phyloP scores from a whole-genome alignment of 306 rosid species.

The Carpinus viminea region DNA sequence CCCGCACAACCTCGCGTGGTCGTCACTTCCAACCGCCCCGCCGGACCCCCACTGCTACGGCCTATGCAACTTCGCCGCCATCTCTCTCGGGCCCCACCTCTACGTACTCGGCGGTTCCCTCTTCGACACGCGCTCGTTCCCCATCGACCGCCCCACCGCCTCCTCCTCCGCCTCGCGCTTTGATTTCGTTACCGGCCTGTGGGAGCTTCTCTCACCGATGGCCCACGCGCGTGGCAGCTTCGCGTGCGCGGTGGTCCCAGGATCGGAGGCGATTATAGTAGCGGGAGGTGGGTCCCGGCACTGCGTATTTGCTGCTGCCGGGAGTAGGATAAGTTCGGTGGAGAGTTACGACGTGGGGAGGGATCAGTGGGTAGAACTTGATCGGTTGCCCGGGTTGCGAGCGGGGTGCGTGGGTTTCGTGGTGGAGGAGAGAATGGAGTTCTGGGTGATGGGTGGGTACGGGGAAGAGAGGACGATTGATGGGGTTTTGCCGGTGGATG shows the following conservation, averaged over 20 bases:
- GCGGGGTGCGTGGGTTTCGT: conserved; percentile 90
- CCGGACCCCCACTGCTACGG: conserved; percentile 74
- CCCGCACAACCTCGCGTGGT: conserved; percentile 64
- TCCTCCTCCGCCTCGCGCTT: conserved; percentile 57
- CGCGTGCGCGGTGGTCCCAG: conserved; percentile 54
- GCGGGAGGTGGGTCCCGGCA: conserved; percentile 93
- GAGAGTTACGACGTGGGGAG: conserved; percentile 63
- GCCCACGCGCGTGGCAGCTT: conserved; percentile 77
- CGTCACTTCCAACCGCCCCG: conserved; percentile 76
- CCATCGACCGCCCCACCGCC: conserved; percentile 74
- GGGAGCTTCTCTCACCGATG: conserved; percentile 74
- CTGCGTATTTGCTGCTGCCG: conserved; percentile 63
- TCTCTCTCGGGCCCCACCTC: conserved; percentile 57
- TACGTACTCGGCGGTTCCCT: conserved; percentile 81
- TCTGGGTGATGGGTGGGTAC: conserved; percentile 93
- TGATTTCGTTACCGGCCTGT: conserved; percentile 39
- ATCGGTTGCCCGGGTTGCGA: conserved; percentile 63
- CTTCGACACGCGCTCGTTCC: conserved; percentile 86
- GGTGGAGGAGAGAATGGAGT: conserved; percentile 51
- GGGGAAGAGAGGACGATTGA: conserved; percentile 75
- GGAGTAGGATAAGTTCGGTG: conserved; percentile 63
- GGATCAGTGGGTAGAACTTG: conserved; percentile 72
- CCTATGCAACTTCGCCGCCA: conserved; percentile 73
- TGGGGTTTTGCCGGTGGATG: conserved; percentile 82
- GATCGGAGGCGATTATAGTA: conserved; percentile 49